Evolutionary conservation across 2,329 filamentous ascomycete genomes (phyloP), one percentile per base, ranked within the genome.

Genomic region (Aaosphaeria arxii): DNA sequence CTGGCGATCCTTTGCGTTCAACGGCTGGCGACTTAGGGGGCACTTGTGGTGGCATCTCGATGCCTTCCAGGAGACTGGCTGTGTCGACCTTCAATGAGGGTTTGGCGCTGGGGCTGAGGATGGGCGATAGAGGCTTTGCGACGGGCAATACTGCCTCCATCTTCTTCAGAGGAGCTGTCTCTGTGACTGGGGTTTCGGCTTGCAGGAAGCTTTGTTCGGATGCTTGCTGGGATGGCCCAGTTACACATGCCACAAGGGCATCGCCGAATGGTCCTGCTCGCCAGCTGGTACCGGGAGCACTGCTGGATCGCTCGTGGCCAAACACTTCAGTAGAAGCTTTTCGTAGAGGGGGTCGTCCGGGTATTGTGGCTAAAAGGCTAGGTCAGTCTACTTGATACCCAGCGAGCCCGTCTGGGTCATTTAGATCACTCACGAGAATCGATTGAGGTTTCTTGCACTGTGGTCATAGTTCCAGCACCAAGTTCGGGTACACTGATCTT

Each of bases 401-500:
- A 24, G 17, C 17, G 17, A 24, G 3, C 17, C 17, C 17, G 24
- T 11, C 39, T 36, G 9, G 33, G 9, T 4, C 33, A 9, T 13
- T 13, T 13, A 36, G 13, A 11, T 2, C 9, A 62, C 69, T 58
- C 66, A 73, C 70, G 70, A 50, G 70, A 72, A 52, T 73, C 70
- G 43, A 71, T 59, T 36, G 62, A 49, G 50, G 59, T 54, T 45
- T 72, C 69, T 46, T 70, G 69, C 17, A 69, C 66, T 4, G 66
- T 71, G 30, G 66, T 65, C 69, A 71, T 72, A 40, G 64, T 67
- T 40, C 54, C 54, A 24, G 17, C 17, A 39, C 64, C 57, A 43
- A 72, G 56, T 44, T 73, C 70, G 32, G 70, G 66, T 30, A 72
- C 67, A 52, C 70, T 73, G 56, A 73, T 61, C 49, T 73, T 72